A percentile compares a stretch with the other conserved stretches of the same genome.
These are phyloP conservation scores for Kuraishia borneana DNA, from an alignment of 805 yeast species.

Conservation along the genomic window DNA sequence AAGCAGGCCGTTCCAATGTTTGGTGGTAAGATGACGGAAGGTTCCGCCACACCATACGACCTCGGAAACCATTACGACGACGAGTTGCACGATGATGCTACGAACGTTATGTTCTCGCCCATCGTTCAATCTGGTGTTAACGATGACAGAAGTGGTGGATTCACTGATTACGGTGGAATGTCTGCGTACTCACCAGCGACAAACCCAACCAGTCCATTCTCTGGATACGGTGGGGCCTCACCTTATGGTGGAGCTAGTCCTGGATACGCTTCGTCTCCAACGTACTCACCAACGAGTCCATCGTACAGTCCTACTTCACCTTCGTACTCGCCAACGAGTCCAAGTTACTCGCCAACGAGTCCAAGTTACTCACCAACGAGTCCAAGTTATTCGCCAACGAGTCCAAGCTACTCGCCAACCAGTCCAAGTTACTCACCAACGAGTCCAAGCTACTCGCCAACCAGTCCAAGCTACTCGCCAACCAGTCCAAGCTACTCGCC, in stretches of 20 bases:
- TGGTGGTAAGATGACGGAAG: slow-evolving; percentile 40
- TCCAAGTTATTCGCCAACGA: slow-evolving; percentile 55
- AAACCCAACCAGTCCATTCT: slow-evolving; percentile 47
- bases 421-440: slow-evolving; percentile 40
- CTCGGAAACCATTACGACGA: slow-evolving; percentile 54
- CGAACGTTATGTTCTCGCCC: slow-evolving; percentile 87
- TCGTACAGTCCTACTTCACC: slow-evolving; percentile 42
- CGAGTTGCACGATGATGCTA: slow-evolving; percentile 43
- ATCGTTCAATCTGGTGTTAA: slow-evolving; percentile 75
- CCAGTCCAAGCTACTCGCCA: slow-evolving; percentile 42
- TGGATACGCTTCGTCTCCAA: slow-evolving; percentile 38
- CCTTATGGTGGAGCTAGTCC: slow-evolving; percentile 44
- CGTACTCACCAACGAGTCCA: slow-evolving; percentile 49
- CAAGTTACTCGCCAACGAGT: slow-evolving; percentile 69
- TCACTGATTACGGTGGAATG: slow-evolving; percentile 78
- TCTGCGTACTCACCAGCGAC: slow-evolving; percentile 27
- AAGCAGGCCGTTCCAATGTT: slow-evolving; percentile 25
- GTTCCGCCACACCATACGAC: slow-evolving; percentile 90
- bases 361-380: slow-evolving; percentile 64
- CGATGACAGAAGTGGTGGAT: slow-evolving; percentile 70
- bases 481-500: slow-evolving; percentile 65
- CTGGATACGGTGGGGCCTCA: slow-evolving; percentile 47
- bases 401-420: slow-evolving; percentile 45
- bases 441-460: slow-evolving; percentile 37
- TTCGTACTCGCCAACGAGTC: slow-evolving; percentile 43